A percentile compares a stretch with the other conserved stretches of the same genome.
Evolutionary conservation across 129 eudicot genomes (phyloP).

Genomic region (Flaveria sonorensis): DNA sequence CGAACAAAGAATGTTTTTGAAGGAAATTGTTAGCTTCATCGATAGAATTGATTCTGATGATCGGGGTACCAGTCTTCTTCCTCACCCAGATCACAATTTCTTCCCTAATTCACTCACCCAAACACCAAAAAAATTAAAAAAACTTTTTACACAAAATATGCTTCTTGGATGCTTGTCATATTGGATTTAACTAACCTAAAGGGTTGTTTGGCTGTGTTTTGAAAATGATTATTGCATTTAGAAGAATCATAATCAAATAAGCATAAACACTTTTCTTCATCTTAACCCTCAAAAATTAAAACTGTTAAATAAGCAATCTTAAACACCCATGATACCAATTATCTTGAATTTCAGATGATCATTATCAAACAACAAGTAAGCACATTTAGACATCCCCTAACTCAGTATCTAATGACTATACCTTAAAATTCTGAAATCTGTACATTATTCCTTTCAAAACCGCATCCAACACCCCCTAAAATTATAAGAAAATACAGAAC

Average conservation of each 20-base stretch:
- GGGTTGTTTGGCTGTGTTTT: neutral
- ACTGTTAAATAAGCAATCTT: neutral
- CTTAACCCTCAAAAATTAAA: neutral
- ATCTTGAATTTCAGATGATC: neutral
- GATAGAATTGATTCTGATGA: constrained; percentile 54
- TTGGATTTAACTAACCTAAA: neutral
- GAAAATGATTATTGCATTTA: neutral
- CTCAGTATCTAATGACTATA: neutral
- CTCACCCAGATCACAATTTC: constrained; percentile 78
- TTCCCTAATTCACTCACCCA: constrained; percentile 51
- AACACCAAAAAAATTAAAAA: constrained; percentile 23
- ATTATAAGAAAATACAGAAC: neutral
- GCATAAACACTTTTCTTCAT: neutral
- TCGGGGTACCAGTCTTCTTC: constrained; percentile 84
- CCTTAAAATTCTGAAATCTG: neutral
- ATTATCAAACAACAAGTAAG: neutral
- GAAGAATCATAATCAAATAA: neutral
- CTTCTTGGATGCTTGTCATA: neutral
- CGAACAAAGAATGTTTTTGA: constrained; percentile 59
- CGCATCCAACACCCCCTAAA: neutral
- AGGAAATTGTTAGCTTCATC: constrained; percentile 60
- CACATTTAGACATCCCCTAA: neutral
- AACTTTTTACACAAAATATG: neutral
- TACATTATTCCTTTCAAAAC: neutral
- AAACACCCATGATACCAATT: neutral